Evolutionary conservation across 2,329 filamentous ascomycete species (phyloP), one percentile per base, ranked within the genome.

Genomic region (Leptographium flavum): DNA sequence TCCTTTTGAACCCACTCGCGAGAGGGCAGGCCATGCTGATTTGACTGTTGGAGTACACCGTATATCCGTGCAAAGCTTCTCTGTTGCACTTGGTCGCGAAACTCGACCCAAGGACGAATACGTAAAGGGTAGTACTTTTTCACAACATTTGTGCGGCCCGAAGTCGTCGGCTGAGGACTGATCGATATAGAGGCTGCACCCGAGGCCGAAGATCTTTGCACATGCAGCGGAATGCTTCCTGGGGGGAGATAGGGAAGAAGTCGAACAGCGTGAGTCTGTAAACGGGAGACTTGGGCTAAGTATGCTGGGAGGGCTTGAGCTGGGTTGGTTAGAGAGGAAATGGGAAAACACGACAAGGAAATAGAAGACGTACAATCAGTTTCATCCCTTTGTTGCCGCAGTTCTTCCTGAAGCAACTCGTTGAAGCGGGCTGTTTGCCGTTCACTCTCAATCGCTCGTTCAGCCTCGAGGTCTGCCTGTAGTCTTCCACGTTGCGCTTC

Each of bases 31-130:
- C 22, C 23, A 27, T 40, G 14, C 6, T 33, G 27, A 9, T 17
- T 37, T 23, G 21, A 32, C 21, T 32, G 8, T 42, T 27, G 36
- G 37, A 33, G 27, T 10, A 25, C 37, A 40, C 4, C 15, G n/a
- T 33, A 45, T 23, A 45, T 45, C n/a, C 43, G 43, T 25, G 43
- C 43, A 40, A 45, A 45, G 21, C 43, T 37, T 39, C n/a, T 15
- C n/a, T 15, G 13, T 46, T 61, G 60, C 47, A 70, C 67, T 32
- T 70, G 66, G 2, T 64, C 58, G 4, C 60, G 61, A 56, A 73
- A 56, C 5, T 68, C 65, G 6, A 56, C 54, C 70, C 70, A 74
- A 25, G 67, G 61, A 46, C 43, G 32, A 7, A 45, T 21, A 14
- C n/a, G 38, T 30, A 45, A 19, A 23, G 43, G 43, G 38, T 45